These are phyloP conservation scores for Aspergillus fijiensis DNA, from an alignment of 2,329 filamentous ascomycete genomes.

Conservation along the genomic window DNA sequence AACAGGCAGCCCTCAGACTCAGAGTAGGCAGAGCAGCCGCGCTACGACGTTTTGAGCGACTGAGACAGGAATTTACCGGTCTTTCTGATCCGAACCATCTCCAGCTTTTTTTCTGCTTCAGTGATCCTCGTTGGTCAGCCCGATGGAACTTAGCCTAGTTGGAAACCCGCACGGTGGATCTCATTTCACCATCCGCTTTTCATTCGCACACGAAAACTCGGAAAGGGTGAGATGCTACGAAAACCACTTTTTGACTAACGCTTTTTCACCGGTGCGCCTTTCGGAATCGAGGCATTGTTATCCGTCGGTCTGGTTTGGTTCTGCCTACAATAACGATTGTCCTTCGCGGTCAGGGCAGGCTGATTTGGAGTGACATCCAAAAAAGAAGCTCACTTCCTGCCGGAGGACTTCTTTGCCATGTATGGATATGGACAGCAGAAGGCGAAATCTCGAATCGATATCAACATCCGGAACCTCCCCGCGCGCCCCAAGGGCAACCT, in stretches of 20 bases:
- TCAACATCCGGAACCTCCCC: not conserved
- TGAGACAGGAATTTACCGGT: not conserved
- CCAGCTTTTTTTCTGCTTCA: slow-evolving; percentile 7
- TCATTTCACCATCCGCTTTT: slow-evolving; percentile 2
- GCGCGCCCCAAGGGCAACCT: not conserved
- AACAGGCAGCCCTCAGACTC: not conserved
- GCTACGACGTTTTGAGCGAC: not conserved
- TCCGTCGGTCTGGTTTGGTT: slow-evolving; percentile 3
- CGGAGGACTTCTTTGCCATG: not conserved
- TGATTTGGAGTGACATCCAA: not conserved
- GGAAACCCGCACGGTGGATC: slow-evolving; percentile 10
- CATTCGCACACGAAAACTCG: slow-evolving; percentile 7
- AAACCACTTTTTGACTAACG: slow-evolving; percentile 11
- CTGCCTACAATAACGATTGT: not conserved
- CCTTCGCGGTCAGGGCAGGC: not conserved
- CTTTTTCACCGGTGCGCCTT: slow-evolving; percentile 8
- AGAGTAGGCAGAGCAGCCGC: not conserved
- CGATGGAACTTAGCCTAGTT: not conserved
- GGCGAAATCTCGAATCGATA: not conserved
- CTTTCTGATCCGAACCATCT: slow-evolving; percentile 9
- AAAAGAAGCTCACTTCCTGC: not conserved
- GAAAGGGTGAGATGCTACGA: slow-evolving; percentile 1
- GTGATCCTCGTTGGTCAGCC: slow-evolving; percentile 3
- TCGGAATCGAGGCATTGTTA: slow-evolving; percentile 13
- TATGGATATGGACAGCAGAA: not conserved